Evolutionary conservation across 345 rosid species (phyloP), one percentile per base, ranked within the genome.

Genomic region (Limnanthes douglasii): DNA sequence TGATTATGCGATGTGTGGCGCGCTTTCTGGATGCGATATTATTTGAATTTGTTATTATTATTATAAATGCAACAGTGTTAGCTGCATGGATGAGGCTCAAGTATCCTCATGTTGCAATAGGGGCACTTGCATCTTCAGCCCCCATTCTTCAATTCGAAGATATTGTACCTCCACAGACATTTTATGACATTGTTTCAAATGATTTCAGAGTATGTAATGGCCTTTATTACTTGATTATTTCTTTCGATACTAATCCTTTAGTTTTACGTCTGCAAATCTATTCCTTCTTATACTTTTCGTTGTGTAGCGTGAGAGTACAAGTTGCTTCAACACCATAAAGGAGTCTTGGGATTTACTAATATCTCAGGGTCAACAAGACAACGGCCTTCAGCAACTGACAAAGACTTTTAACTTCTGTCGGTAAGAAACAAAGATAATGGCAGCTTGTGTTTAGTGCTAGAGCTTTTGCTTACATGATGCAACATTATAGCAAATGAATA

Each of bases 21-120:
- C 24, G 6, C 38, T 12, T 19, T 29, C 8, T 11, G 4, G 2
- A 11, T 30, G 28, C 43, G 34, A n/a, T 0, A 17, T 39, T 21
- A 1, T 53, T 29, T 21, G 6, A n/a, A n/a, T 18, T 2, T 15
- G 21, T 21, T 17, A 37, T 23, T 44, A 30, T 31, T 45, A 26
- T n/a, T 42, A 19, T 33, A 35, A 21, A 41, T 57, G 44, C 18
- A 50, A 50, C 68, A 88, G 95, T 88, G 97, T 56, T 88, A 37
- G 97, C 97, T 1, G 80, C 95, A 41, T 88, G 93, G 97, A 88
- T 88, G 97, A 72, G 95, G 65, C 62, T 88, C 5, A 88, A 88
- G 61, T 88, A 88, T 66, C 93, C 95, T 25, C 97, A 88, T 38
- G 53, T 88, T 44, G 75, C 93, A 0, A 56, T 83, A 19, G 97